Percentiles rank a stretch among this genome's conserved stretches.
Evolutionary conservation across 169 alveolate genomes (phyloP).

Genomic region (Plasmodium gonderi): DNA sequence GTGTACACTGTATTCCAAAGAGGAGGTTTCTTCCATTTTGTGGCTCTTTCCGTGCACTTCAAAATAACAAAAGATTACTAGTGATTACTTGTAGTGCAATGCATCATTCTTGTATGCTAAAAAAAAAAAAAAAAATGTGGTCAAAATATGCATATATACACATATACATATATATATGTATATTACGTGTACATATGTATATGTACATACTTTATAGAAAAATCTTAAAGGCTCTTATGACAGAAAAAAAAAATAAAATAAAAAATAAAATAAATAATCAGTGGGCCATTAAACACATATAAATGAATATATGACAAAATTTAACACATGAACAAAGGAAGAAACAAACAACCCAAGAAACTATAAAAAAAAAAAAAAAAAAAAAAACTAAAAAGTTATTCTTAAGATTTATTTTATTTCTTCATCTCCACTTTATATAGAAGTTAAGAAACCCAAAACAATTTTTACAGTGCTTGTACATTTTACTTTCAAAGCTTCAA

Average conservation of each 20-base stretch:
- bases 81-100: too few species aligned
- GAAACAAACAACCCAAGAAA: background rate
- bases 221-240: background rate
- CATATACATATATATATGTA: too few species aligned
- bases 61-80: background rate
- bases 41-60: background rate
- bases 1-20: background rate
- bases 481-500: background rate
- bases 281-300: background rate
- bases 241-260: background rate
- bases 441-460: background rate
- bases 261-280: background rate
- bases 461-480: background rate
- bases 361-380: background rate
- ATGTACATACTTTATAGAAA: conserved; percentile 3
- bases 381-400: background rate
- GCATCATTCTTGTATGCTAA: background rate
- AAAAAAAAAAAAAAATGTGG: background rate
- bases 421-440: background rate
- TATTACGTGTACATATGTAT: too few species aligned
- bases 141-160: background rate
- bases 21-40: background rate
- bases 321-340: background rate
- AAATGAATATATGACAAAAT: background rate
- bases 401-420: background rate